Evolutionary conservation across 1,284 basidiomycete species (phyloP), one percentile per base, ranked within the genome.

Genomic region (Leccinum subspadiceum): DNA sequence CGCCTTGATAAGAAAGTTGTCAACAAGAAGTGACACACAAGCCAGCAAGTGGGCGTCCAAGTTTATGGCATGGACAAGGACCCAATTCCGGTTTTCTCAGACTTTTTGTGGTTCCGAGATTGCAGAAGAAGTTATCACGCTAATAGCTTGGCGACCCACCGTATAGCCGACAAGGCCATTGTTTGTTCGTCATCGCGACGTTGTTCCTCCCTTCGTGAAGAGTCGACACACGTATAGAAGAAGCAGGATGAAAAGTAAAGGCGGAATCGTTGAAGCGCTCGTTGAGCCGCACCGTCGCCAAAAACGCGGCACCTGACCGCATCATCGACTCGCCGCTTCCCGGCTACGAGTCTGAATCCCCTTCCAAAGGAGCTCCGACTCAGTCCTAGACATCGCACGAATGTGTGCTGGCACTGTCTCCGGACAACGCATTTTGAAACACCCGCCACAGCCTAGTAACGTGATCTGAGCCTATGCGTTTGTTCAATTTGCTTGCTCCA

Each of bases 71-170:
- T 60, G 6, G 15, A 31, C 29, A 24, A 58, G 39, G 50, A 51
- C 65, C 50, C 20, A 44, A 41, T 54, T 57, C 26, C 22, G 50
- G 53, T n/a, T 65, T 65, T 67, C 65, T 65, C 63, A 67, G 62
- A 46, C 65, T 15, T 15, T 54, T 53, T 49, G 49, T 59, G 49
- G 59, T 37, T 50, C 49, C n/a, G 53, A 44, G 65, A 62, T 65
- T 61, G 63, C 35, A n/a, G 20, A 9, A 35, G n/a, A 9, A 35
- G n/a, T 46, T 35, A 22, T 26, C 24, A 26, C 39, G 33, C 8
- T 35, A 37, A 49, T 44, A 26, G 49, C 49, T 51, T 33, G 17
- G 9, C n/a, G 24, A 20, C 17, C 26, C 41, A 52, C 61, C n/a
- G 22, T 22, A 44, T 37, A 4, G 35, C 54, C 51, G 63, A 26